Conservation (phyloP, 2,329 filamentous ascomycete species). For the Tolypocladium inflatum region DNA sequence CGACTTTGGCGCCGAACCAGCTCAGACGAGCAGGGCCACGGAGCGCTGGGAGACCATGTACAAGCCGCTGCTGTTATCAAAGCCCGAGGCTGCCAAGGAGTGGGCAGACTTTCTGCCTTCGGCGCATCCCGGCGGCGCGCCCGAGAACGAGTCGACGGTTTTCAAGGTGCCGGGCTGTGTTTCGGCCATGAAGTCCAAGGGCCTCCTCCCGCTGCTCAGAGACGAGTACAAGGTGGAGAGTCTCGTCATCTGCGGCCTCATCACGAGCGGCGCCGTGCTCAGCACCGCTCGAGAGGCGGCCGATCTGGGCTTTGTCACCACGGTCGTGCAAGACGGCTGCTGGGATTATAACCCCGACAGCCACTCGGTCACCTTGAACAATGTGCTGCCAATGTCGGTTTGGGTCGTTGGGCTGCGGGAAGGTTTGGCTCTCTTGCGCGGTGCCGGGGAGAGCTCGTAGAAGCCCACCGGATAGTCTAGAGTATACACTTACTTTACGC, state of each 20-base stretch:
- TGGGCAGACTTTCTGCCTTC: background rate
- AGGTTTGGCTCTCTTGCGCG: background rate
- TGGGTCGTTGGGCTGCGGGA: background rate
- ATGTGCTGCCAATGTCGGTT: slow-evolving; percentile 2
- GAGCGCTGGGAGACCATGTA: slow-evolving; percentile 3
- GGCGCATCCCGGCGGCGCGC: background rate
- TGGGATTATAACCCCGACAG: slow-evolving; percentile 3
- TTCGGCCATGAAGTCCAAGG: slow-evolving; percentile 3
- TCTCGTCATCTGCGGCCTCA: slow-evolving; percentile 5
- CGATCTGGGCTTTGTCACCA: slow-evolving; percentile 7
- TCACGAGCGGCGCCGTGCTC: slow-evolving; percentile 6
- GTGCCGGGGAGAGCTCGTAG: background rate
- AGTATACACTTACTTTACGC: background rate
- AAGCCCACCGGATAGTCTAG: background rate
- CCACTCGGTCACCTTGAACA: slow-evolving; percentile 2
- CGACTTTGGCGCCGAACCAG: slow-evolving; percentile 1
- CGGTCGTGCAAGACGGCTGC: slow-evolving; percentile 5
- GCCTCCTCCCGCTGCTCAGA: background rate
- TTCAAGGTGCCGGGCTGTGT: slow-evolving; percentile 3
- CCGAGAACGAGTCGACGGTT: slow-evolving; percentile 1
- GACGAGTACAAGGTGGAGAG: slow-evolving; percentile 2
- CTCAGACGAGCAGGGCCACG: slow-evolving; percentile 2
- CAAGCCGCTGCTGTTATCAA: slow-evolving; percentile 3
- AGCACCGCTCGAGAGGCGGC: slow-evolving; percentile 7
- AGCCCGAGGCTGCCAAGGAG: background rate